Conservation (phyloP, 495 filamentous ascomycete species). For the Penicillium egyptiacum region DNA sequence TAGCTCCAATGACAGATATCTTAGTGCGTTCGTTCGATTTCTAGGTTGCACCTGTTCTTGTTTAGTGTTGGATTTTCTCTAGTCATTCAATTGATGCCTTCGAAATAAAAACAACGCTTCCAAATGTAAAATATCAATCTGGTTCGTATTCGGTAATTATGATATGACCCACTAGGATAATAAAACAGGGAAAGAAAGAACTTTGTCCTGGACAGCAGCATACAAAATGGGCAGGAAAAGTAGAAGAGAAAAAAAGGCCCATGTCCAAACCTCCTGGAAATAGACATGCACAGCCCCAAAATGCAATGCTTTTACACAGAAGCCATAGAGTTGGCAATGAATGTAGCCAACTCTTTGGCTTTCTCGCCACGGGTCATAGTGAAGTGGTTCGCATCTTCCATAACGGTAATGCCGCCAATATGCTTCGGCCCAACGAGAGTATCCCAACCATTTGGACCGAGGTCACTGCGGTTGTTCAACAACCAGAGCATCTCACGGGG, state of each 20-base stretch:
- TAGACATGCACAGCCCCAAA: neutral
- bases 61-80: neutral
- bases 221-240: slow-evolving; percentile 4
- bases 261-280: neutral
- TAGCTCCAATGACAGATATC: neutral
- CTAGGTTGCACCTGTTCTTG: neutral
- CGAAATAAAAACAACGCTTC: neutral
- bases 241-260: slow-evolving; percentile 1
- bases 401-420: slow-evolving; percentile 57
- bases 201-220: slow-evolving; percentile 1
- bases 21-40: neutral
- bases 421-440: slow-evolving; percentile 66
- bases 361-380: slow-evolving; percentile 43
- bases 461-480: slow-evolving; percentile 73
- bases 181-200: slow-evolving; percentile 11
- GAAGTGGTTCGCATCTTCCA: slow-evolving; percentile 45
- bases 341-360: slow-evolving; percentile 37
- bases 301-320: slow-evolving; percentile 17
- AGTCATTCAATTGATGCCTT: neutral
- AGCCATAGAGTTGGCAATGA: slow-evolving; percentile 32
- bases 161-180: slow-evolving; percentile 5
- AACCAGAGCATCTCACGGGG: slow-evolving; percentile 69
- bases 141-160: slow-evolving; percentile 5
- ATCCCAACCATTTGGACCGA: slow-evolving; percentile 79
- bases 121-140: slow-evolving; percentile 4